These are phyloP conservation scores for Thelonectria olida DNA, from an alignment of 2,329 filamentous ascomycete species.

Conservation along the genomic window DNA sequence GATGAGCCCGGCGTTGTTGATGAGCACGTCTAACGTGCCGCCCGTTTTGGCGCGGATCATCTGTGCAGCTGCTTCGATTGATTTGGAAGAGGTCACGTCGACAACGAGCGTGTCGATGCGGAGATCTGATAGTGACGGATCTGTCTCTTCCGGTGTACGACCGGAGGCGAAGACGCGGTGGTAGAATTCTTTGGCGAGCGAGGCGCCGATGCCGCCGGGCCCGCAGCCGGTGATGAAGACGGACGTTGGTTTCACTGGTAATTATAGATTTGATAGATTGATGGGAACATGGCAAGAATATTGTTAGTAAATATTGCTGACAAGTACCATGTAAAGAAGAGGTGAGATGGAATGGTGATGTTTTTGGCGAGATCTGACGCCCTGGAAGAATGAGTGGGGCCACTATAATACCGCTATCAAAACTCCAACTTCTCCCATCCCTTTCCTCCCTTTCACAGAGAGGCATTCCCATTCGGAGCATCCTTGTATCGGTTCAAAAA, in stretches of 20 bases:
- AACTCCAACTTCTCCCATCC: background rate
- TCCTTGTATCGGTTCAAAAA: conserved; percentile 12
- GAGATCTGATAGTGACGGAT: background rate
- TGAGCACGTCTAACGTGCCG: conserved; percentile 3
- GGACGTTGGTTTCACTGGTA: too few relatives aligned
- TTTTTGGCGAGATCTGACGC: too few relatives aligned
- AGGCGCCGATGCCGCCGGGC: conserved; percentile 16
- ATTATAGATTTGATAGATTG: too few relatives aligned
- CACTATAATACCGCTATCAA: too few relatives aligned
- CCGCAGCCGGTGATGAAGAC: conserved; percentile 23
- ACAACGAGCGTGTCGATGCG: conserved; percentile 8
- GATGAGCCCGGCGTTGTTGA: conserved; percentile 12
- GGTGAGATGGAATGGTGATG: too few relatives aligned
- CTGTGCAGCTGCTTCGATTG: background rate
- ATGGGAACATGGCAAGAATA: too few relatives aligned
- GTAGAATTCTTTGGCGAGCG: conserved; percentile 15
- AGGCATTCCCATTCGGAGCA: background rate
- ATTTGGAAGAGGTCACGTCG: background rate
- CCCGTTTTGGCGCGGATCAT: background rate
- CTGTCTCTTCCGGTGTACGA: conserved; percentile 8
- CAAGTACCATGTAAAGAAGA: too few relatives aligned
- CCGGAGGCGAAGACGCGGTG: conserved; percentile 18
- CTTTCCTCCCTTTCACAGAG: background rate
- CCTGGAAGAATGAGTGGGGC: too few relatives aligned
- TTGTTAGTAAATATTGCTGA: too few relatives aligned